phyloP scores from a whole-genome alignment of 495 filamentous ascomycete species.

The Mytilinidion resinicola region DNA sequence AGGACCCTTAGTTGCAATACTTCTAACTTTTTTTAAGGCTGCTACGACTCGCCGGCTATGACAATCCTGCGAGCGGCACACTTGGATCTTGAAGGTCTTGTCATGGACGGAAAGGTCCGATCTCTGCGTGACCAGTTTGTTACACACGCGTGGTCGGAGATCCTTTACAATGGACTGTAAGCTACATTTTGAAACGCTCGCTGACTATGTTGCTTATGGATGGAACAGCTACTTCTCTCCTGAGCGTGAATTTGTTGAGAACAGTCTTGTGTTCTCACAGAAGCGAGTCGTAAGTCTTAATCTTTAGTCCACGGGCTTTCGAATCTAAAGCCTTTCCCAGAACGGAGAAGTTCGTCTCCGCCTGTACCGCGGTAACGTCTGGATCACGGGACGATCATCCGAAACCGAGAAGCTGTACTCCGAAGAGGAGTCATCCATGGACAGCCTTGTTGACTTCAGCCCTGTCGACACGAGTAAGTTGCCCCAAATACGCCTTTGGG shows the following conservation, averaged over 20 bases:
- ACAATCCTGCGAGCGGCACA: conserved; percentile 5
- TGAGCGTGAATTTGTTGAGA: conserved; percentile 8
- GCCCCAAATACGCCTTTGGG: no score
- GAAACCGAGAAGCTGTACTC: conserved; percentile 7
- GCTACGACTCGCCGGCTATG: conserved; percentile 11
- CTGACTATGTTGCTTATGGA: not conserved
- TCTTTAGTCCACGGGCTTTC: no score
- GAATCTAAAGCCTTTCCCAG: no score
- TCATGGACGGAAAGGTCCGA: conserved; percentile 9
- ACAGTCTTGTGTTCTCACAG: conserved; percentile 4
- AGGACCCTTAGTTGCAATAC: no score
- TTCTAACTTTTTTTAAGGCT: no score
- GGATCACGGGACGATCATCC: not conserved
- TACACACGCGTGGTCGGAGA: not conserved
- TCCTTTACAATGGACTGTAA: conserved; percentile 7
- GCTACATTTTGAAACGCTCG: not conserved
- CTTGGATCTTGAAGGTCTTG: conserved; percentile 10
- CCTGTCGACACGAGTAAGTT: conserved; percentile 8
- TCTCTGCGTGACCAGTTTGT: conserved; percentile 13
- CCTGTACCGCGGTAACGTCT: not conserved
- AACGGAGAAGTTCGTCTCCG: conserved; percentile 5
- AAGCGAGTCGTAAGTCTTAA: not conserved
- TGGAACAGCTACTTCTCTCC: conserved; percentile 9
- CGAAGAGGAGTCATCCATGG: conserved; percentile 3
- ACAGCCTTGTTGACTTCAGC: conserved; percentile 5